Evolutionary conservation across 805 yeast species (phyloP).

Genomic region (Kregervanrija fluxuum): DNA sequence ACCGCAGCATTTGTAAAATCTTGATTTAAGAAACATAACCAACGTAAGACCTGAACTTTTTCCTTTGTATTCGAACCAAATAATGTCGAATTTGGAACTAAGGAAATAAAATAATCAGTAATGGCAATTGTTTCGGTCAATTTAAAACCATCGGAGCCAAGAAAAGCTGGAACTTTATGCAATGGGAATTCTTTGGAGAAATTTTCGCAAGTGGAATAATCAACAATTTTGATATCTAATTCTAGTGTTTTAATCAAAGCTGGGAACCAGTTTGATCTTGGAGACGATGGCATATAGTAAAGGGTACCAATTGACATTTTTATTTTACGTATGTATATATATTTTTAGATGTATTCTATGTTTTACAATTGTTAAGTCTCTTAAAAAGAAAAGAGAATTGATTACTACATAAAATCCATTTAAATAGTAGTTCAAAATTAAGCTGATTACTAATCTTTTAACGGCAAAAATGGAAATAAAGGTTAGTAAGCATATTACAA

Average conservation of each 20-base stretch:
- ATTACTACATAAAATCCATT: too few species aligned
- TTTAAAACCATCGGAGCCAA: slow-evolving; percentile 58
- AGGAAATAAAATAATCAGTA: slow-evolving; percentile 34
- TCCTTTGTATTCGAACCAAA: slow-evolving; percentile 54
- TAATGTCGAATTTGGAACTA: slow-evolving; percentile 34
- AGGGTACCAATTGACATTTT: slow-evolving; percentile 12
- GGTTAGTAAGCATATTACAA: too few species aligned
- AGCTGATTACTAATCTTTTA: too few species aligned
- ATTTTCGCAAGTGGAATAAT: slow-evolving; percentile 32
- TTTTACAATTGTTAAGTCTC: not conserved
- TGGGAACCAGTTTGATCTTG: slow-evolving; percentile 31
- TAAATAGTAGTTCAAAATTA: too few species aligned
- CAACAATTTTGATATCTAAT: slow-evolving; percentile 45
- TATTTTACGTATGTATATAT: too few species aligned
- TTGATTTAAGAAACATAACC: slow-evolving; percentile 68
- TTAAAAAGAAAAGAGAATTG: too few species aligned
- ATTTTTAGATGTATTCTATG: not conserved
- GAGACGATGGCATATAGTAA: slow-evolving; percentile 14
- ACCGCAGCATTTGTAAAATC: slow-evolving; percentile 30
- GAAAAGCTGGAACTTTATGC: slow-evolving; percentile 53
- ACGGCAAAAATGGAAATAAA: too few species aligned
- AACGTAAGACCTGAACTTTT: slow-evolving; percentile 56
- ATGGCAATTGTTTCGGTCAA: slow-evolving; percentile 62
- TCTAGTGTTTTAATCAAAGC: slow-evolving; percentile 48
- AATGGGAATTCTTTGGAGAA: slow-evolving; percentile 52